Evolutionary conservation across 1,139 yeast species (phyloP).

Genomic region (Taphrina populina): DNA sequence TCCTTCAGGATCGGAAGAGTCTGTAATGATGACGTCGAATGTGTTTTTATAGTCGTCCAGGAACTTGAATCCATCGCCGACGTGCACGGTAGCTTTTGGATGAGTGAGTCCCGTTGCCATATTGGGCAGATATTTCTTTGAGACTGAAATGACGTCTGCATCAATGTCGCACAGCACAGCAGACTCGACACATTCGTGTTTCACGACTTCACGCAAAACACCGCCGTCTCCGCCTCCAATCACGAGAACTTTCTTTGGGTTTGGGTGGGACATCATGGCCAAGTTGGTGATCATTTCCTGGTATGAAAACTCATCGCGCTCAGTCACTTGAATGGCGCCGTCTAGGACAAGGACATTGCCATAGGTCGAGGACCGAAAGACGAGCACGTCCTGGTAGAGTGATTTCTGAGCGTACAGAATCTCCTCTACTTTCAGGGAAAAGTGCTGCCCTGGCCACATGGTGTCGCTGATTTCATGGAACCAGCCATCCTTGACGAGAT

Average conservation of each 20-base stretch:
- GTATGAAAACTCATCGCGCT: conserved; percentile 82
- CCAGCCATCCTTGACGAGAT: conserved; percentile 67
- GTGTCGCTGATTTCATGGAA: conserved; percentile 76
- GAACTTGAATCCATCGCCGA: conserved; percentile 88
- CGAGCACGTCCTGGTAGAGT: conserved; percentile 77
- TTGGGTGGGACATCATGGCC: conserved; percentile 71
- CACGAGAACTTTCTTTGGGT: conserved; percentile 72
- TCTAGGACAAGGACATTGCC: conserved; percentile 85
- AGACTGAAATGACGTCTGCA: conserved; percentile 68
- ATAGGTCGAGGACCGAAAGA: conserved; percentile 69
- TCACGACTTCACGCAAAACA: conserved; percentile 77
- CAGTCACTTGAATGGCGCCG: conserved; percentile 85
- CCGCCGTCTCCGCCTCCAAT: conserved; percentile 97
- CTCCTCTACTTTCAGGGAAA: conserved; percentile 75
- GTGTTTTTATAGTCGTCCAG: conserved; percentile 55
- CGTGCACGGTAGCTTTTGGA: conserved; percentile 68
- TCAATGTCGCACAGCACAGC: conserved; percentile 90
- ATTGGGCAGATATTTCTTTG: conserved; percentile 71
- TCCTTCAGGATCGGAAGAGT: conserved; percentile 96
- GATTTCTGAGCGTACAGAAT: conserved; percentile 72
- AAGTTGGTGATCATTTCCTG: conserved; percentile 85
- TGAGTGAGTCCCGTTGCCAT: conserved; percentile 74
- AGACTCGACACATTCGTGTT: conserved; percentile 65
- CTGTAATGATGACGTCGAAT: conserved; percentile 89
- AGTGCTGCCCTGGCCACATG: conserved; percentile 89